These are phyloP conservation scores for Aureobasidium sp. DNA, from an alignment of 2,329 filamentous ascomycete genomes.

Conservation along the genomic window DNA sequence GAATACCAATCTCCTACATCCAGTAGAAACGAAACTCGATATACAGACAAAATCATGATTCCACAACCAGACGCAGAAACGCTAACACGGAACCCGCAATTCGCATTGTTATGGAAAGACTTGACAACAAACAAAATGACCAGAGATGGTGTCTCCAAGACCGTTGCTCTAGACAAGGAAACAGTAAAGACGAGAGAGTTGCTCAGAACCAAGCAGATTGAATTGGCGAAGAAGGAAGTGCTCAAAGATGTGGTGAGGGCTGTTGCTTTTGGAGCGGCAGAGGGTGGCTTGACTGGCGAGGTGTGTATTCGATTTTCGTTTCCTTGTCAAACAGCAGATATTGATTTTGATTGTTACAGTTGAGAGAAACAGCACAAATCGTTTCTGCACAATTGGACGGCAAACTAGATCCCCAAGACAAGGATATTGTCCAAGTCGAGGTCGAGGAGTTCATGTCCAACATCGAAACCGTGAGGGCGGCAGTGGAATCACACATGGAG, in stretches of 20 bases:
- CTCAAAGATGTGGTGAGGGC: conserved; percentile 24
- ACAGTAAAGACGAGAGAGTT: conserved; percentile 36
- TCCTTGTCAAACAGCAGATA: neutral
- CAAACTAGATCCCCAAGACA: conserved; percentile 31
- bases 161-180: conserved; percentile 21
- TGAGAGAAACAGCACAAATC: conserved; percentile 38
- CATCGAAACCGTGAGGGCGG: conserved; percentile 28
- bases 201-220: conserved; percentile 15
- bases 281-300: conserved; percentile 32
- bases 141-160: conserved; percentile 35
- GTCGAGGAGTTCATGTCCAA: conserved; percentile 34
- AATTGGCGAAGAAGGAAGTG: neutral
- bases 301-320: conserved; percentile 18
- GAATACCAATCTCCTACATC: neutral
- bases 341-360: conserved; percentile 18
- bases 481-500: conserved; percentile 30
- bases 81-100: conserved; percentile 36
- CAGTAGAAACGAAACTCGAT: neutral
- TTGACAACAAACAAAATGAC: conserved; percentile 37
- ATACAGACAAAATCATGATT: conserved; percentile 25
- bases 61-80: conserved; percentile 34
- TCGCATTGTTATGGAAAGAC: conserved; percentile 40
- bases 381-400: conserved; percentile 34
- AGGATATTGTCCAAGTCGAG: conserved; percentile 34
- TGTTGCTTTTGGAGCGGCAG: conserved; percentile 29